A percentile compares a stretch with the other conserved stretches of the same genome.
phyloP scores from a whole-genome alignment of 2,329 filamentous ascomycete species.

The Nakataea oryzae region DNA sequence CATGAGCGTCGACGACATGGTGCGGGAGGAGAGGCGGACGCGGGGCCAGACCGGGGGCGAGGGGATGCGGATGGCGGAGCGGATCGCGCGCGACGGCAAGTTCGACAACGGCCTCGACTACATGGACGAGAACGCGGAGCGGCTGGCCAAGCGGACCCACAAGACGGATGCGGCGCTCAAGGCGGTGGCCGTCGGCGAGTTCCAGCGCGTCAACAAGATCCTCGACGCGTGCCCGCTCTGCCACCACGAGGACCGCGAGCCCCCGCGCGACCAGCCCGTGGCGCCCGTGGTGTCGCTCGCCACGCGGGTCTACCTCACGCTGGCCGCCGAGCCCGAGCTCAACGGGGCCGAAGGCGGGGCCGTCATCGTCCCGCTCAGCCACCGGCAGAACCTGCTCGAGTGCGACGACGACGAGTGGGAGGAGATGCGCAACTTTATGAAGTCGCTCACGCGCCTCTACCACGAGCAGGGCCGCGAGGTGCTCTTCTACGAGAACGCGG shows the following conservation, averaged over 20 bases:
- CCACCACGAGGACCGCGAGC: constrained; percentile 71
- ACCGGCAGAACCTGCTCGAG: constrained; percentile 83
- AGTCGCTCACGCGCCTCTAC: constrained; percentile 86
- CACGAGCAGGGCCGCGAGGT: constrained; percentile 87
- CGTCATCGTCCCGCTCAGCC: constrained; percentile 80
- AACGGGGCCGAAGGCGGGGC: constrained; percentile 61
- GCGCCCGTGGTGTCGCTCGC: constrained; percentile 81
- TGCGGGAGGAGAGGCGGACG: constrained; percentile 84
- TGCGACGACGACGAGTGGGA: constrained; percentile 99
- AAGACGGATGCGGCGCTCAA: constrained; percentile 82
- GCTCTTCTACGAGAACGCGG: constrained; percentile 96
- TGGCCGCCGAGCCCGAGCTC: constrained; percentile 83
- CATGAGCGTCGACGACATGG: constrained; percentile 95
- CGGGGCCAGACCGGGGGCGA: constrained; percentile 69
- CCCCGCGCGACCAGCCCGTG: constrained; percentile 55
- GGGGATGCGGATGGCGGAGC: constrained; percentile 72
- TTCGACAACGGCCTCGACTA: constrained; percentile 93
- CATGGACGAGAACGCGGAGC: constrained; percentile 91
- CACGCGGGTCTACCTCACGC: constrained; percentile 77
- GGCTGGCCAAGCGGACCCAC: constrained; percentile 77
- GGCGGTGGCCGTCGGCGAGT: constrained; percentile 77
- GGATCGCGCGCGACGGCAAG: constrained; percentile 85
- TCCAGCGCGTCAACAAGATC: constrained; percentile 78
- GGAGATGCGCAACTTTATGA: constrained; percentile 98
- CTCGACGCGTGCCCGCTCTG: constrained; percentile 85